These are phyloP conservation scores for Bolboschoenus planiculmis DNA, from an alignment of 176 grass and related monocot species.

Conservation along the genomic window DNA sequence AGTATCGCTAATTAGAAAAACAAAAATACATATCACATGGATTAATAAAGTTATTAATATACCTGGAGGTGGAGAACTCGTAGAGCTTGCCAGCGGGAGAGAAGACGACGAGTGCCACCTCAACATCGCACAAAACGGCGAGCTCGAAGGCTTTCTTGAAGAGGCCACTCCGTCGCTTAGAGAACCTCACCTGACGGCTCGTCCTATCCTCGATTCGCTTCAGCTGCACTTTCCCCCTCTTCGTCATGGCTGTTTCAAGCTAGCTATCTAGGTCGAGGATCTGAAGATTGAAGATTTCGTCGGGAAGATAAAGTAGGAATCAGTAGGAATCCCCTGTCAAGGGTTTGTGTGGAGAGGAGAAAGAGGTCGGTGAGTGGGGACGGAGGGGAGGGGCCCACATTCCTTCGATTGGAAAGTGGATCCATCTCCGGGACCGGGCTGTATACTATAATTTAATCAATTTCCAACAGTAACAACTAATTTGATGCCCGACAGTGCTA, in stretches of 20 bases:
- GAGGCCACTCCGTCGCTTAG: conserved; percentile 27
- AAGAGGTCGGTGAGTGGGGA: too few relatives aligned
- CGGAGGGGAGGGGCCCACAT: too few relatives aligned
- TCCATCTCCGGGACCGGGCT: too few relatives aligned
- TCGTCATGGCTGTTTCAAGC: background rate
- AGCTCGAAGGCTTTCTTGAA: conserved; percentile 61
- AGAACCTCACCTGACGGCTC: background rate
- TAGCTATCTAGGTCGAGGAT: background rate
- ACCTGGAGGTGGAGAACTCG: conserved; percentile 39
- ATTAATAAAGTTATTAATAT: background rate
- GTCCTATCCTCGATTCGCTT: background rate
- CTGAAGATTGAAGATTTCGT: too few relatives aligned
- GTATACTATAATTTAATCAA: too few relatives aligned
- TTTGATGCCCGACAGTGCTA: too few relatives aligned
- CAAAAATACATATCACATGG: background rate
- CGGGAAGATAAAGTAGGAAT: too few relatives aligned
- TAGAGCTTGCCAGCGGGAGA: conserved; percentile 47
- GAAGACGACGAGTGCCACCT: conserved; percentile 53
- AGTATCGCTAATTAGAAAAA: background rate
- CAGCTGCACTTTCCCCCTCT: background rate
- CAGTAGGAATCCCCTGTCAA: too few relatives aligned
- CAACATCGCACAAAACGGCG: conserved; percentile 52
- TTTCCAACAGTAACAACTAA: too few relatives aligned
- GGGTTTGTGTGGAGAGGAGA: too few relatives aligned
- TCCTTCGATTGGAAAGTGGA: too few relatives aligned